Evolutionary conservation across 257 asterid genomes (phyloP).

Genomic region (Oldenlandia corymbosa): DNA sequence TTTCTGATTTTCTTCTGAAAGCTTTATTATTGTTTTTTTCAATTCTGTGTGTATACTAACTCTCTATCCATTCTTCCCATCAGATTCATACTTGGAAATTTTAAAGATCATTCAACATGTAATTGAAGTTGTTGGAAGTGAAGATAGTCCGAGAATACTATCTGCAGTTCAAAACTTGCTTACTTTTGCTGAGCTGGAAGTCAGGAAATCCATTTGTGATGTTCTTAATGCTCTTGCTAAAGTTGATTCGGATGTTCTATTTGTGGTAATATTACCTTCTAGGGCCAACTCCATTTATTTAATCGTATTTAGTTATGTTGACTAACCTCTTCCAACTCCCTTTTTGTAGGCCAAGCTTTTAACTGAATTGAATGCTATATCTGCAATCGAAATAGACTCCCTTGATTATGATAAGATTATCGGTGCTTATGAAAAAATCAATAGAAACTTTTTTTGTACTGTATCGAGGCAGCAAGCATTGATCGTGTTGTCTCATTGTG

Average conservation of each 20-base stretch:
- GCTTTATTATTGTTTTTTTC: background rate
- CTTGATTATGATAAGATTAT: slow-evolving; percentile 77
- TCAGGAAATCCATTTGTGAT: slow-evolving; percentile 61
- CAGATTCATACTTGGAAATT: slow-evolving; percentile 51
- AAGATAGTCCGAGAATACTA: slow-evolving; percentile 45
- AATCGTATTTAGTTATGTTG: background rate
- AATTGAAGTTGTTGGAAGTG: slow-evolving; percentile 43
- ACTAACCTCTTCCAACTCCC: slow-evolving; percentile 8
- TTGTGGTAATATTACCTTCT: slow-evolving; percentile 57
- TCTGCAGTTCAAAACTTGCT: slow-evolving; percentile 65
- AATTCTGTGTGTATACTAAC: background rate
- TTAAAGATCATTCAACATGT: slow-evolving; percentile 55
- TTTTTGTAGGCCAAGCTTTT: slow-evolving; percentile 63
- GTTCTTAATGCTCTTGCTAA: slow-evolving; percentile 72
- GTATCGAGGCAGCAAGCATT: slow-evolving; percentile 57
- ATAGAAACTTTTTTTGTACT: slow-evolving; percentile 46
- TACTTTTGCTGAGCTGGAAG: slow-evolving; percentile 48
- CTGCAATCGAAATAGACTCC: slow-evolving; percentile 57
- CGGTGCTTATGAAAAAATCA: slow-evolving; percentile 62
- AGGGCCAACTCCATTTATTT: background rate
- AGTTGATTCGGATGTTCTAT: slow-evolving; percentile 51
- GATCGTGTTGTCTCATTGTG: slow-evolving; percentile 66
- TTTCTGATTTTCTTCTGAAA: background rate
- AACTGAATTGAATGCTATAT: slow-evolving; percentile 67
- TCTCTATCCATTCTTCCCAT: slow-evolving; percentile 16